Evolutionary conservation across 2,329 filamentous ascomycete species (phyloP), one percentile per base, ranked within the genome.

Genomic region (Leptographium flavum): DNA sequence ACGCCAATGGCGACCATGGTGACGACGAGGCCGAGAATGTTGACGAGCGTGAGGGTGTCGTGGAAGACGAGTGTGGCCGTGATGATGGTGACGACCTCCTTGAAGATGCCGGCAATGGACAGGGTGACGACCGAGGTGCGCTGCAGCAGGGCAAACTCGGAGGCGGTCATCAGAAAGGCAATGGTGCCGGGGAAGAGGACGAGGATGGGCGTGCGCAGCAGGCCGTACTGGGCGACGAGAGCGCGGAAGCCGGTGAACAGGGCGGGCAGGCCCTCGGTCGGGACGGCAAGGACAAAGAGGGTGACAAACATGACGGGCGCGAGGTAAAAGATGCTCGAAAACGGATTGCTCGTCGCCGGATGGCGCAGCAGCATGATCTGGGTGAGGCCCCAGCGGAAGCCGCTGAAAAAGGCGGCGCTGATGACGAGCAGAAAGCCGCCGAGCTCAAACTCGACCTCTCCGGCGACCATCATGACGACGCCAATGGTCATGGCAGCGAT

Each of bases 391-490:
- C 92, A 98, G 55, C 92, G 82, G 67, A 98, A 94, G 45, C 92
- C 92, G 2, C 87, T 94, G 60, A 94, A 94, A 65, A 94, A 92
- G 43, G 87, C 86, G 13, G 92, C 88, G 0, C 82, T 80, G 62
- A 98, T 96, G 64, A 96, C 84, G 52, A 98, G 81, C 39, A 87
- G 64, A 62, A 98, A 98, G 36, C 92, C 92, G 27, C 86, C 71
- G 0, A 82, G 70, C 55, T 87, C 79, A 64, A 98, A 98, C 42
- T 87, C 80, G 32, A 93, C 81, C 64, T 98, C 92, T 49, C 90
- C 92, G 6, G 87, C 87, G 1, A 96, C 92, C 92, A 98, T 98
- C 79, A 96, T 93, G 50, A 98, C 73, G 9, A 98, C 90, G 49
- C 92, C 92, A 3, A 79, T 56, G 0, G 88, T 95, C 92, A 98